Conservation (phyloP, 2,329 filamentous ascomycete species). For the Cryphonectria naterciae region DNA sequence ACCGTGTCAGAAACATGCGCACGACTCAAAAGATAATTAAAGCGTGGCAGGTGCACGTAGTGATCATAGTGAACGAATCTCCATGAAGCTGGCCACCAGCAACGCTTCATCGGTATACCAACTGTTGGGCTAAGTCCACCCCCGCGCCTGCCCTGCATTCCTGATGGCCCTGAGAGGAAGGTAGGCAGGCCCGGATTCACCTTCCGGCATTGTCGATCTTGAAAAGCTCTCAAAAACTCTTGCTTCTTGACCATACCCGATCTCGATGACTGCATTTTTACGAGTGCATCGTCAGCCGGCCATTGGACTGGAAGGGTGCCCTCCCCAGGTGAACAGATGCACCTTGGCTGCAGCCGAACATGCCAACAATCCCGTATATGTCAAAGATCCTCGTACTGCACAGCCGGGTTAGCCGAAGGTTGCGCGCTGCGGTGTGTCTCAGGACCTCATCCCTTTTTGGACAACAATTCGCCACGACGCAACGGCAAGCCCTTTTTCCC, state of each 20-base stretch:
- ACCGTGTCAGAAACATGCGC: slow-evolving; percentile 16
- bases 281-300: not conserved
- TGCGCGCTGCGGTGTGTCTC: not conserved
- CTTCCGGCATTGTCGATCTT: slow-evolving; percentile 5
- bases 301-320: not conserved
- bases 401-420: slow-evolving; percentile 1
- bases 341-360: not conserved
- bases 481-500: not conserved
- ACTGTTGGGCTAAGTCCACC: not conserved
- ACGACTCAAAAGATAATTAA: slow-evolving; percentile 21
- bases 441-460: not conserved
- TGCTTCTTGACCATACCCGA: not conserved
- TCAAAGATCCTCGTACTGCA: not conserved
- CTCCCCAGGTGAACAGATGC: not conserved
- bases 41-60: not conserved
- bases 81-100: slow-evolving; percentile 4
- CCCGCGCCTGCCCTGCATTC: not conserved
- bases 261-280: not conserved
- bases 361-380: not conserved
- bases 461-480: not conserved
- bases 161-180: slow-evolving; percentile 8
- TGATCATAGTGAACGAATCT: not conserved
- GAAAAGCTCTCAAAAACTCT: not conserved
- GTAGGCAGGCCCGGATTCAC: slow-evolving; percentile 1
- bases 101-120: slow-evolving; percentile 5